Conservation (phyloP, 257 asterid genomes). For the Voacanga thouarsii region DNA sequence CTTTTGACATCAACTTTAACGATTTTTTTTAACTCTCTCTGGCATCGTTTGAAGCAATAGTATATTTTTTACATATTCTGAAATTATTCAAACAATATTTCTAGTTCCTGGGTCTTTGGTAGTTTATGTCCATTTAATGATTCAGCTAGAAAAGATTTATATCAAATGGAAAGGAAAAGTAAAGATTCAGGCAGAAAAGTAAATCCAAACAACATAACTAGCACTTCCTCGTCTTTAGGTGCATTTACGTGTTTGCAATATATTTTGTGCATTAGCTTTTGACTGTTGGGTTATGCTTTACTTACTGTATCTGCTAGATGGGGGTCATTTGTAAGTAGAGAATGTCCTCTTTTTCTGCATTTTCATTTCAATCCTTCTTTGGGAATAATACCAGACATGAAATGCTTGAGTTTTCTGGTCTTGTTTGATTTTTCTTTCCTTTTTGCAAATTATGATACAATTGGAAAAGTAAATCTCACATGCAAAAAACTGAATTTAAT, state of each 20-base stretch:
- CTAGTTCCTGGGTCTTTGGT: slow-evolving; percentile 6
- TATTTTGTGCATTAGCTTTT: not conserved
- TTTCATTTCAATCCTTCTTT: not conserved
- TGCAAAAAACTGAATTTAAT: not conserved
- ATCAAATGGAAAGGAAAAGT: not conserved
- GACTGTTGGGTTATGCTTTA: not conserved
- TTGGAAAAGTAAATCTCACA: not conserved
- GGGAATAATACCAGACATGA: not conserved
- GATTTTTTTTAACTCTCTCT: not conserved
- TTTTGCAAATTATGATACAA: not conserved
- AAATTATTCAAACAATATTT: not conserved
- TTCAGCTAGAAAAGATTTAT: not conserved
- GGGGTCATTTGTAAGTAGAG: not conserved
- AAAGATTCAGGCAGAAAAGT: not conserved
- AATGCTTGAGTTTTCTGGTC: not conserved
- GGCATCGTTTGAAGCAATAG: slow-evolving; percentile 1
- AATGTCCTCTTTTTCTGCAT: not conserved
- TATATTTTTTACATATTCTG: not conserved
- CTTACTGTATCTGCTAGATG: not conserved
- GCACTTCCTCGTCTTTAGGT: not conserved
- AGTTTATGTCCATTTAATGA: not conserved
- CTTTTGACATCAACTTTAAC: not conserved
- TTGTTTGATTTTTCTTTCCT: not conserved
- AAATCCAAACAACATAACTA: not conserved
- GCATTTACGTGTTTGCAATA: not conserved